These are phyloP conservation scores for Lepiota brunneoincarnata DNA, from an alignment of 768 basidiomycete species.

Conservation along the genomic window DNA sequence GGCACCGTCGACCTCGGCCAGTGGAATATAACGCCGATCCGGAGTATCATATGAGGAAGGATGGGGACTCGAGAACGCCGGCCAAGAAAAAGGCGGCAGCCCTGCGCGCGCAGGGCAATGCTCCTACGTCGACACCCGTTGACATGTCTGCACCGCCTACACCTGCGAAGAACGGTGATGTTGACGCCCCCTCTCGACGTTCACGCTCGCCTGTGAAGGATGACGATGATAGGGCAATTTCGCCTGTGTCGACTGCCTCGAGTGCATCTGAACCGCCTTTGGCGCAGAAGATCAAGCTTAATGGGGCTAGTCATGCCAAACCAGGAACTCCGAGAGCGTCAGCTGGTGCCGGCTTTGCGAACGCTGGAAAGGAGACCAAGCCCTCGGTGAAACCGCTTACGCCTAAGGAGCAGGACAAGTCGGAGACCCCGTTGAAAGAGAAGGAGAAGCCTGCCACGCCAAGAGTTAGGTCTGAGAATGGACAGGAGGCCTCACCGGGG, in stretches of 20 bases:
- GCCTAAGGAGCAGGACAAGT: constrained; percentile 8
- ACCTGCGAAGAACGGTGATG: constrained; percentile 40
- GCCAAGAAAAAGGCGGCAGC: constrained; percentile 57
- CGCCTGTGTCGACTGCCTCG: constrained; percentile 71
- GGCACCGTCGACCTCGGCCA: constrained; percentile 78
- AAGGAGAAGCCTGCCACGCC: constrained; percentile 15
- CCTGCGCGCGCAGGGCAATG: constrained; percentile 47
- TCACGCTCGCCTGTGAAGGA: constrained; percentile 21
- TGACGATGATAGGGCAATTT: constrained; percentile 59
- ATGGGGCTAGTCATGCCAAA: constrained; percentile 42
- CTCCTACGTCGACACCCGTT: constrained; percentile 38
- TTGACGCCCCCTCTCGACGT: constrained; percentile 30
- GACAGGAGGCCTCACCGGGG: constrained; percentile 6
- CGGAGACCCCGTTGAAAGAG: constrained; percentile 1
- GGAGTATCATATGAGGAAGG: constrained; percentile 63
- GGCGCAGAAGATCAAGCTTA: constrained; percentile 62
- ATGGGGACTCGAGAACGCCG: constrained; percentile 49
- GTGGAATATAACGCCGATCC: constrained; percentile 78
- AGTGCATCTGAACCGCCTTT: constrained; percentile 74
- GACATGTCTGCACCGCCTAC: constrained; percentile 36
- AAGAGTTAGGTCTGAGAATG: constrained; percentile 8
- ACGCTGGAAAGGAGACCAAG: constrained; percentile 2
- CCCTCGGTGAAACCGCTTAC: constrained; percentile 12
- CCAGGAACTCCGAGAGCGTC: constrained; percentile 12
- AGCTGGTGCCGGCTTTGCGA: neutral